Percentiles rank a stretch among this genome's conserved stretches.
phyloP scores from a whole-genome alignment of 192 early-diverging fungal genomes.

The Backusella psychrophila region DNA sequence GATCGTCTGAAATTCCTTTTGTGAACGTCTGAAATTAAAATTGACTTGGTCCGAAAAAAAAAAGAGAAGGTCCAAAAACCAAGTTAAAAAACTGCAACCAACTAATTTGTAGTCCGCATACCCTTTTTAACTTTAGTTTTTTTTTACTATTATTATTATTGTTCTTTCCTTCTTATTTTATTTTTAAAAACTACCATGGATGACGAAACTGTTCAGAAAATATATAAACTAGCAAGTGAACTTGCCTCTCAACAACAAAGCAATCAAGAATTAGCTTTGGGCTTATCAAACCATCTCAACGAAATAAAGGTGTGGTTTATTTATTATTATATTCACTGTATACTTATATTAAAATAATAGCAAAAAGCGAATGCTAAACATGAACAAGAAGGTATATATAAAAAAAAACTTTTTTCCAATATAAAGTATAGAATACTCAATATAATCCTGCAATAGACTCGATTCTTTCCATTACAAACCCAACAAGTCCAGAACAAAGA shows the following conservation, averaged over 20 bases:
- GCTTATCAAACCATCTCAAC: constrained; percentile 37
- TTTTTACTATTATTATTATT: neutral
- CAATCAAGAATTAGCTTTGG: constrained; percentile 38
- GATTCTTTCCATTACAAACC: neutral
- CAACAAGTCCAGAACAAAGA: neutral
- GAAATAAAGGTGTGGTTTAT: constrained; percentile 34
- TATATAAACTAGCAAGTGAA: constrained; percentile 49
- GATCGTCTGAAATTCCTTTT: no score
- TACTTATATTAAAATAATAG: neutral
- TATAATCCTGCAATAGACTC: neutral
- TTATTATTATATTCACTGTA: neutral
- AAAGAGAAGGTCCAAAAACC: no score
- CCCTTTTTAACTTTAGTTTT: neutral
- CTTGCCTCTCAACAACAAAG: constrained; percentile 41
- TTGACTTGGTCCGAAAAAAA: no score
- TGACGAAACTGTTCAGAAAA: constrained; percentile 42
- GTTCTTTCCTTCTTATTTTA: neutral
- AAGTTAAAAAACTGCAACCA: no score
- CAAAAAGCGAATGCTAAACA: constrained; percentile 13
- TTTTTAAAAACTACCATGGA: constrained; percentile 24
- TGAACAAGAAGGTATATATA: neutral
- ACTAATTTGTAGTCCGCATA: no score
- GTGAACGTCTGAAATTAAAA: no score
- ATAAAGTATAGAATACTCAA: neutral
- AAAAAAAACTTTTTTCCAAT: neutral